Base-by-base conservation (phyloP, 2,329 filamentous ascomycete genomes). In the Cercospora sp. region DNA sequence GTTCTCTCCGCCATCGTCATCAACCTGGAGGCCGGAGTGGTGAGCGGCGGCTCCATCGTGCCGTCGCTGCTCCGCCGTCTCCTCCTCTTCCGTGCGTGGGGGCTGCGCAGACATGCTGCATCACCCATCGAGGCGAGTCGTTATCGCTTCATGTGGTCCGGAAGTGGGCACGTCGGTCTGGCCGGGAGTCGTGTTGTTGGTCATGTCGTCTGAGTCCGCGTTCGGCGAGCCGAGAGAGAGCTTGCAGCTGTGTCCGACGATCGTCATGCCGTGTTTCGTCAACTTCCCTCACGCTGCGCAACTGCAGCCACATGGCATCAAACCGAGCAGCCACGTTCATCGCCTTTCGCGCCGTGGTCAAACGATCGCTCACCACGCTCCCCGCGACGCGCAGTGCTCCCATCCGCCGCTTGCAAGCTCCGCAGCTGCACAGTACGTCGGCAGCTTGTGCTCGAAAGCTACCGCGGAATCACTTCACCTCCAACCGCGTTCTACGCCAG, bases 31-130 rank as follows among this genome's bases (percentile, higher is more conserved):
- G 45, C 18, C 45, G 45, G 45, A 63, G 55, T 55, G 69, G 63
- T 63, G 71, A 63, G 61, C 58, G 57, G 53, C 53, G 55, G 59
- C 5, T 61, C 23, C 48, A 60, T 59, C 36, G 10, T 65, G 62
- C 65, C 33, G 59, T 42, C 30, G 63, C 23, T 66, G 53, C 59
- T 61, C 57, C 12, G 73, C 57, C 48, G 67, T 42, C 13, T 64
- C 59, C 51, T 70, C 73, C 65, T 71, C 75, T 68, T 75, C 74
- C 53, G 53, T 58, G 26, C 53, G 73, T 58, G 63, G 59, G 69
- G 68, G 71, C 62, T 73, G 74, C 70, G 74, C 75, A 73, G 78
- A 78, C 78, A 81, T 78, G 76, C 75, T 73, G 77, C 76, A 73
- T 68, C 55, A 65, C 67, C 63, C 67, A 68, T 68, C 51, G 66